phyloP scores from a whole-genome alignment of 345 rosid genomes.

The Gossypium longicalyx region DNA sequence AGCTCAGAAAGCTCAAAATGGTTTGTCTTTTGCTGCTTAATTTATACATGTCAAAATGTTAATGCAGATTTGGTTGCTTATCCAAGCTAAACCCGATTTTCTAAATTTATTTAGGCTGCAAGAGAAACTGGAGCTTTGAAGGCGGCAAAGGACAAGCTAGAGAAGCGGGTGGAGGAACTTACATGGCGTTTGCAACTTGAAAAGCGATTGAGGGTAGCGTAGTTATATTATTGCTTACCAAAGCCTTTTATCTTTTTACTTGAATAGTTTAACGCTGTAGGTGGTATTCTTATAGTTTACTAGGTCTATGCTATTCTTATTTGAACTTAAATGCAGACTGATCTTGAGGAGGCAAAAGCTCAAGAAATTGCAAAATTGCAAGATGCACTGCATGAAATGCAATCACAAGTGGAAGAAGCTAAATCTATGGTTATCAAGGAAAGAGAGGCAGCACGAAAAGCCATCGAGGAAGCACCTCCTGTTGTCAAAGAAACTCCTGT shows the following conservation, averaged over 20 bases:
- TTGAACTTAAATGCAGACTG: slow-evolving; percentile 48
- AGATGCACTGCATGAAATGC: slow-evolving; percentile 59
- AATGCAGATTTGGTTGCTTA: slow-evolving; percentile 8
- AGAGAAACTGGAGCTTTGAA: slow-evolving; percentile 91
- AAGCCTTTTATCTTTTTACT: slow-evolving; percentile 8
- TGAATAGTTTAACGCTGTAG: not conserved
- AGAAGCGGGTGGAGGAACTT: slow-evolving; percentile 97
- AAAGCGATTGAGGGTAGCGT: slow-evolving; percentile 83
- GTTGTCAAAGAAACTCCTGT: slow-evolving; percentile 75
- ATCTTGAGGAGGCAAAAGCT: slow-evolving; percentile 82
- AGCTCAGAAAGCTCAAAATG: slow-evolving; percentile 89
- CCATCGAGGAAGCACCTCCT: slow-evolving; percentile 75
- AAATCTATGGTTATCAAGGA: slow-evolving; percentile 60
- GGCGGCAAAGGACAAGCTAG: slow-evolving; percentile 91
- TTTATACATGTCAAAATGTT: not conserved
- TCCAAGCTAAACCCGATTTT: slow-evolving; percentile 18
- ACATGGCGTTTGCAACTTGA: slow-evolving; percentile 94
- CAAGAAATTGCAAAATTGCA: slow-evolving; percentile 76
- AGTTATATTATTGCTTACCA: slow-evolving; percentile 8
- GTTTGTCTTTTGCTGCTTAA: slow-evolving; percentile 33
- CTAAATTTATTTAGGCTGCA: slow-evolving; percentile 59
- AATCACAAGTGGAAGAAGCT: slow-evolving; percentile 54
- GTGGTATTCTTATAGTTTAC: slow-evolving; percentile 19
- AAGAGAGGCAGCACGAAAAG: slow-evolving; percentile 77
- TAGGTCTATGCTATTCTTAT: slow-evolving; percentile 16